Percentiles rank a stretch among this genome's conserved stretches.
Evolutionary conservation across 2,329 filamentous ascomycete genomes (phyloP).

Genomic region (Cladorrhinum sp.): DNA sequence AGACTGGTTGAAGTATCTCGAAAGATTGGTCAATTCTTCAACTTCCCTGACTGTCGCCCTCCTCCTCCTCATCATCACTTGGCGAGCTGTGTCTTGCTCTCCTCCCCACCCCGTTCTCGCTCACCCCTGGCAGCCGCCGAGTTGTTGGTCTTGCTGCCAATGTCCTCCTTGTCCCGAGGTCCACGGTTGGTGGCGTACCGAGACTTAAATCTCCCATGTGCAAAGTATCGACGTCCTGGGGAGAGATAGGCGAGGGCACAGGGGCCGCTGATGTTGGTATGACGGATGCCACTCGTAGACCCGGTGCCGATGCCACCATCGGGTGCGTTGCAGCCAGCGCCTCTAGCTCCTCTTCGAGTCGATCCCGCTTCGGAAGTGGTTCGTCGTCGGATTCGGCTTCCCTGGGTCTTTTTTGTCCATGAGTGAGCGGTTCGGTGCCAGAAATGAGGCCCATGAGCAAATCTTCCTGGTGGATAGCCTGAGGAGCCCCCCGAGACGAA

Average conservation of each 20-base stretch:
- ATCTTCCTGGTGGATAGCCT: constrained; percentile 19
- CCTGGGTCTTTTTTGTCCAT: constrained; percentile 25
- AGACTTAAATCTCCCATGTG: not conserved
- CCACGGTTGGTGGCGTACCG: not conserved
- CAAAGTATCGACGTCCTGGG: not conserved
- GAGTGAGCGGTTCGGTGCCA: constrained; percentile 3
- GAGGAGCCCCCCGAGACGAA: constrained; percentile 8
- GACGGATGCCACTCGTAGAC: not conserved
- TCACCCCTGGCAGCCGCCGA: not conserved
- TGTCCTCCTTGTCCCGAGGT: not conserved
- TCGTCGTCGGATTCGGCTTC: constrained; percentile 28
- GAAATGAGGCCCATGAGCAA: constrained; percentile 24
- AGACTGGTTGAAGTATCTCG: too few species aligned
- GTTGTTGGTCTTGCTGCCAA: constrained; percentile 6
- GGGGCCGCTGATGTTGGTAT: not conserved
- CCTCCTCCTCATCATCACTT: not conserved
- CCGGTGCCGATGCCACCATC: not conserved
- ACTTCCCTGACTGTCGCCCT: not conserved
- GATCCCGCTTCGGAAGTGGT: constrained; percentile 29
- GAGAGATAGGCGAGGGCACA: not conserved
- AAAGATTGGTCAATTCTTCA: too few species aligned
- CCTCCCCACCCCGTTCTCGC: not conserved
- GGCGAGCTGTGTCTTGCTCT: not conserved
- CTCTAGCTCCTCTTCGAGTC: constrained; percentile 31
- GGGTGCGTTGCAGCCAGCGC: constrained; percentile 19